A percentile compares a stretch with the other conserved stretches of the same genome.
Evolutionary conservation across 768 basidiomycete genomes (phyloP).

Genomic region (Gyrodon lividus): DNA sequence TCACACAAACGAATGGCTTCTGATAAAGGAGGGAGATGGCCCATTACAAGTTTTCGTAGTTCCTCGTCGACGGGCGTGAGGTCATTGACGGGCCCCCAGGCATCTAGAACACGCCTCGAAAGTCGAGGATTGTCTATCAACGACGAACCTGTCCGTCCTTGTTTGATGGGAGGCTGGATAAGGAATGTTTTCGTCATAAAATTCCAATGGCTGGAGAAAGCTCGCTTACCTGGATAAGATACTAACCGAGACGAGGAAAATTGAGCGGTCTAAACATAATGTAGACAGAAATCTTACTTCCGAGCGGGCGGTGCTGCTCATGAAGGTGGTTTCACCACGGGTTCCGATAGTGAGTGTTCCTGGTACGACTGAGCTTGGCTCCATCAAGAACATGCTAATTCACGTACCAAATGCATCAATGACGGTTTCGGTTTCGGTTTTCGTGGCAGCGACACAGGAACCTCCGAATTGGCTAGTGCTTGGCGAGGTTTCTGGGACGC

Average conservation of each 20-base stretch:
- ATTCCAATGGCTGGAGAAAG: not conserved
- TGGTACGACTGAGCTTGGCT: constrained; percentile 18
- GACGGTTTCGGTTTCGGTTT: constrained; percentile 42
- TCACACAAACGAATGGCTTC: constrained; percentile 64
- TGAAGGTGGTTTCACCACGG: constrained; percentile 53
- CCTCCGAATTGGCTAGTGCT: constrained; percentile 7
- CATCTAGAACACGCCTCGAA: constrained; percentile 40
- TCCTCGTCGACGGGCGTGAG: constrained; percentile 31
- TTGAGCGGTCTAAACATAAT: not conserved
- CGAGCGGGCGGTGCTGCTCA: constrained; percentile 65
- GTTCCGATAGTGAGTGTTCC: constrained; percentile 60
- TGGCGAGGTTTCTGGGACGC: constrained; percentile 22
- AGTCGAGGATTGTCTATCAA: constrained; percentile 35
- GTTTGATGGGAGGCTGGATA: constrained; percentile 26
- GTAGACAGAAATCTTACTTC: constrained; percentile 47
- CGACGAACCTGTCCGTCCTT: constrained; percentile 12
- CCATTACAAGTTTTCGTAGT: constrained; percentile 44
- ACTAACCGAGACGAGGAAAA: constrained; percentile 34
- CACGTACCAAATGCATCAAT: constrained; percentile 50
- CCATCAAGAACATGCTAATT: not conserved
- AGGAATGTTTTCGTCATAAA: not conserved
- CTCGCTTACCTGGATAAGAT: constrained; percentile 50
- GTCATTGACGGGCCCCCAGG: constrained; percentile 35
- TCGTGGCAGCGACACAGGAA: not conserved
- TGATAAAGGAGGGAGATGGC: constrained; percentile 51